Evolutionary conservation across 345 rosid species (phyloP), one percentile per base, ranked within the genome.

Genomic region (Raphanus raphanistrum): DNA sequence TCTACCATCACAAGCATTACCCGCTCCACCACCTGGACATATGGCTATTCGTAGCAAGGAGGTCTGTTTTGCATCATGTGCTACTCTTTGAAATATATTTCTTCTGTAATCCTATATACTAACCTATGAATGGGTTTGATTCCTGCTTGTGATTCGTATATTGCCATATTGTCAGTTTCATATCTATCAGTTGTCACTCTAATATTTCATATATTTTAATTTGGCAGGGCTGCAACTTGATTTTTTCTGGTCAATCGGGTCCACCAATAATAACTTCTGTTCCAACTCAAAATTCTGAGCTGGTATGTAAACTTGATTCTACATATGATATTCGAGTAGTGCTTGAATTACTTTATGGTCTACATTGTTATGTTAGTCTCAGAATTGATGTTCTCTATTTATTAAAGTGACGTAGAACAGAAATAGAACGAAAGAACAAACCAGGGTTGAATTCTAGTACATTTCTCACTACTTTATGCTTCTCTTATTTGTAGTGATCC

Each of bases 21-120:
- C 99, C 38, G 99, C 99, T 81, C 98, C 99, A 4, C 98, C 99
- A 28, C 98, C 99, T 29, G 98, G 98, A 67, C 99, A 96, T 1
- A 96, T 96, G 99, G 99, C 97, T 76, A 93, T 96, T 73, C 88
- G 98, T 86, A 96, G 97, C 80, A 93, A 93, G 85, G 99, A 93
- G 98, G 99, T 93, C 5, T 68, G 89, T 81, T 48, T 71, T 78
- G 28, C 78, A 57, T 79, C 21, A 1, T 68, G 59, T 72, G 35
- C 27, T 74, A 61, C 45, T 38, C 28, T 66, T 72, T 12, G 59
- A 58, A 57, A 50, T 80, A 59, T 13, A n/a, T 54, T 50, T 76
- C 48, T 67, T 72, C 41, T 70, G 38, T 45, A 6, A n/a, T 63
- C 32, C 13, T 35, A 6, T 50, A 3, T 27, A 6, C 54, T 31